phyloP scores from a whole-genome alignment of 1,139 yeast species.

The Yamadazyma triangularis region DNA sequence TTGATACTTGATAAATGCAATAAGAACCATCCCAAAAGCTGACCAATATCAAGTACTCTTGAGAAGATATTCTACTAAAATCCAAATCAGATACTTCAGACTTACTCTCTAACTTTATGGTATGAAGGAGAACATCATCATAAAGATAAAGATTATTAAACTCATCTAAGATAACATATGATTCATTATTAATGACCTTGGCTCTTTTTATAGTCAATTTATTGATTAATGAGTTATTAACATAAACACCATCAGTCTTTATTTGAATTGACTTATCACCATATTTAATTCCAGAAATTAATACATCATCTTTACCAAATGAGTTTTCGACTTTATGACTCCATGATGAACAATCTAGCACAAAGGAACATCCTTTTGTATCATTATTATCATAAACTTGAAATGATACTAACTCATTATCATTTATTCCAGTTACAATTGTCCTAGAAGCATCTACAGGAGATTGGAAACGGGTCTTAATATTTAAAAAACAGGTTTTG shows the following conservation, averaged over 20 bases:
- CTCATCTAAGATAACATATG: conserved; percentile 6
- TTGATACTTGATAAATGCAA: conserved; percentile 7
- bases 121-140: conserved; percentile 3
- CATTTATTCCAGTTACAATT: background rate
- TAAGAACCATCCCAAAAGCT: conserved; percentile 14
- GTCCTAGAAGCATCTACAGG: background rate
- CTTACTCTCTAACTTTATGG: conserved; percentile 1
- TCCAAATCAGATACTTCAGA: conserved; percentile 11
- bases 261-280: conserved; percentile 1
- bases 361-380: too few relatives aligned
- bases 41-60: conserved; percentile 9
- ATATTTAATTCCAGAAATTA: background rate
- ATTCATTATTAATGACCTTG: conserved; percentile 1
- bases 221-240: conserved; percentile 4
- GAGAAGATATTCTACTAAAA: conserved; percentile 5
- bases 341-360: too few relatives aligned
- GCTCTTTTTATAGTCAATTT: conserved; percentile 1
- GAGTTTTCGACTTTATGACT: background rate
- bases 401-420: too few relatives aligned
- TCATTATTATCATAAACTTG: background rate
- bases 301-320: background rate
- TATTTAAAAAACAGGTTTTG: conserved; percentile 2
- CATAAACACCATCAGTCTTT: conserved; percentile 1
- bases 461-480: background rate
- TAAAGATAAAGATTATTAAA: conserved; percentile 6